Evolutionary conservation across 371 early-diverging fungal genomes (phyloP).

Genomic region (Mucor circinelloides): DNA sequence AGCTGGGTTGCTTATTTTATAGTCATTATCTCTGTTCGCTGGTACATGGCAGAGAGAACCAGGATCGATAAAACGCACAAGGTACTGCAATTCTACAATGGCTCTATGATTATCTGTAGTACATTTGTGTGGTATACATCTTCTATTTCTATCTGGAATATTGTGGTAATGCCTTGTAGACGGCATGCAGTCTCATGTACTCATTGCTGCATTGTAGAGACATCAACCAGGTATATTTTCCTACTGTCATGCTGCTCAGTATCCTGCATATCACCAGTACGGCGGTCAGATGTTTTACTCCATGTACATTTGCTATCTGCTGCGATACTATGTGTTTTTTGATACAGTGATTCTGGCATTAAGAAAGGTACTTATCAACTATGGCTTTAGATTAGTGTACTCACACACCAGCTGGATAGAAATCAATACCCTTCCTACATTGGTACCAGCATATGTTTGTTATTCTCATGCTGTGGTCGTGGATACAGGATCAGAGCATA

Average conservation of each 20-base stretch:
- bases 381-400: neutral
- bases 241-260: slow-evolving; percentile 7
- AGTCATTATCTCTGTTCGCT: slow-evolving; percentile 19
- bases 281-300: slow-evolving; percentile 22
- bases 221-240: neutral
- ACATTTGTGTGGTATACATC: slow-evolving; percentile 4
- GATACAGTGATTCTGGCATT: slow-evolving; percentile 27
- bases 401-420: slow-evolving; percentile 4
- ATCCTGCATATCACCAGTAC: neutral
- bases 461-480: slow-evolving; percentile 23
- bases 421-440: slow-evolving; percentile 28
- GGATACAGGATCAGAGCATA: slow-evolving; percentile 30
- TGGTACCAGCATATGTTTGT: slow-evolving; percentile 32
- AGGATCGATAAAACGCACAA: slow-evolving; percentile 13
- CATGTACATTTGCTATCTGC: slow-evolving; percentile 21
- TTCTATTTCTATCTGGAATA: slow-evolving; percentile 7
- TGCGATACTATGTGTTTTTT: slow-evolving; percentile 21
- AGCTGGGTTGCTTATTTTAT: slow-evolving; percentile 25
- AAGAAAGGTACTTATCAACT: slow-evolving; percentile 16
- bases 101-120: slow-evolving; percentile 8
- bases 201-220: neutral
- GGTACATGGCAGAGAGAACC: slow-evolving; percentile 29
- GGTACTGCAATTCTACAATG: slow-evolving; percentile 7
- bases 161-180: slow-evolving; percentile 1
- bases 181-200: neutral